Evolutionary conservation across 371 early-diverging fungal species (phyloP).

Genomic region (Mucor velutinosus): DNA sequence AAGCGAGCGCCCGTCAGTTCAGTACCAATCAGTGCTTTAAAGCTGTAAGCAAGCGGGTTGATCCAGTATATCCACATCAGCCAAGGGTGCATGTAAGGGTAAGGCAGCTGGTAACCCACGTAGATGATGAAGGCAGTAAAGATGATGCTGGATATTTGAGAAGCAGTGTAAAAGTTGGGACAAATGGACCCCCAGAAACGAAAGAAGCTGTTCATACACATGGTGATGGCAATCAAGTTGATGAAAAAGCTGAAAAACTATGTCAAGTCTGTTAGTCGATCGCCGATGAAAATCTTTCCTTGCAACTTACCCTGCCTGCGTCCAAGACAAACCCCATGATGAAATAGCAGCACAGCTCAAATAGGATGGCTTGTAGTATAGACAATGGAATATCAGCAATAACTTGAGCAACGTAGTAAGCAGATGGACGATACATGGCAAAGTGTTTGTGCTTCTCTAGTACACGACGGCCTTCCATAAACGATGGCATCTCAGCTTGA

Average conservation of each 20-base stretch:
- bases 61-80: slow-evolving; percentile 73
- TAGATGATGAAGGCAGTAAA: slow-evolving; percentile 60
- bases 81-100: slow-evolving; percentile 66
- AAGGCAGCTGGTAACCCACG: slow-evolving; percentile 66
- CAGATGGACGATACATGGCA: slow-evolving; percentile 67
- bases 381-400: slow-evolving; percentile 47
- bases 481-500: slow-evolving; percentile 56
- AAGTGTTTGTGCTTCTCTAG: slow-evolving; percentile 70
- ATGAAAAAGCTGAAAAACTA: slow-evolving; percentile 55
- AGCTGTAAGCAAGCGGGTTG: slow-evolving; percentile 68
- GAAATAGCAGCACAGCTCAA: neutral
- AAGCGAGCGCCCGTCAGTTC: slow-evolving; percentile 56
- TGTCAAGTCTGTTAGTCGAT: neutral
- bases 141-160: slow-evolving; percentile 55
- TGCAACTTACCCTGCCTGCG: slow-evolving; percentile 46
- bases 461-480: slow-evolving; percentile 62
- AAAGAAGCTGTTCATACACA: slow-evolving; percentile 57
- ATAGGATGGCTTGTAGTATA: slow-evolving; percentile 36
- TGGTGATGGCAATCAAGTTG: slow-evolving; percentile 42
- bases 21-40: slow-evolving; percentile 66
- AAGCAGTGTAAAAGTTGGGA: slow-evolving; percentile 56
- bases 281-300: neutral
- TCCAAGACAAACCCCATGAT: slow-evolving; percentile 41
- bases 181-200: slow-evolving; percentile 47
- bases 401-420: slow-evolving; percentile 63